phyloP scores from a whole-genome alignment of 108 stramenopile species.

The Conticribra weissflogii region DNA sequence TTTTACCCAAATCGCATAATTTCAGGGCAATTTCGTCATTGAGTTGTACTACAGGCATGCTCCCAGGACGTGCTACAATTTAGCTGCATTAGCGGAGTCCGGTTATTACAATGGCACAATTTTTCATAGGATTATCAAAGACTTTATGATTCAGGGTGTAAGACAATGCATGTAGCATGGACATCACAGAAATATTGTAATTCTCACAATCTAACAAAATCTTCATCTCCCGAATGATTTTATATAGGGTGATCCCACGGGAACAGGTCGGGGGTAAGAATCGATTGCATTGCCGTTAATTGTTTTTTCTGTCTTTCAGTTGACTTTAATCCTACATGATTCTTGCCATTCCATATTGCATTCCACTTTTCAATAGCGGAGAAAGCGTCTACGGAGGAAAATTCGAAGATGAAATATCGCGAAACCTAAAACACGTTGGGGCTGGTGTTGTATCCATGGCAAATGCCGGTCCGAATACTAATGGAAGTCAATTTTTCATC shows the following conservation, averaged over 20 bases:
- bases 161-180: neutral
- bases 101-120: slow-evolving; percentile 94
- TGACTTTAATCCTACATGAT: neutral
- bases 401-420: slow-evolving; percentile 93
- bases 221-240: no score
- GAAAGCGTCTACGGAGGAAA: slow-evolving; percentile 88
- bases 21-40: slow-evolving; percentile 76
- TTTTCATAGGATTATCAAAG: slow-evolving; percentile 94
- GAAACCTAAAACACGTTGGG: slow-evolving; percentile 81
- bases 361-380: slow-evolving; percentile 35
- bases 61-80: slow-evolving; percentile 82
- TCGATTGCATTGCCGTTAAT: neutral
- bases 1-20: no score
- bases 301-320: slow-evolving; percentile 16
- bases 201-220: no score
- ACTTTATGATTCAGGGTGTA: slow-evolving; percentile 94
- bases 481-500: slow-evolving; percentile 95
- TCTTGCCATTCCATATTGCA: neutral
- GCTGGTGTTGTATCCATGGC: slow-evolving; percentile 94
- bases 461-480: slow-evolving; percentile 94
- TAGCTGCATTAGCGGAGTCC: slow-evolving; percentile 83
- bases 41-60: slow-evolving; percentile 83
- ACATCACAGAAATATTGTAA: no score
- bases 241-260: slow-evolving; percentile 94
- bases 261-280: slow-evolving; percentile 81